Evolutionary conservation across 768 basidiomycete genomes (phyloP).

Genomic region (Panaeolus cyanescens): DNA sequence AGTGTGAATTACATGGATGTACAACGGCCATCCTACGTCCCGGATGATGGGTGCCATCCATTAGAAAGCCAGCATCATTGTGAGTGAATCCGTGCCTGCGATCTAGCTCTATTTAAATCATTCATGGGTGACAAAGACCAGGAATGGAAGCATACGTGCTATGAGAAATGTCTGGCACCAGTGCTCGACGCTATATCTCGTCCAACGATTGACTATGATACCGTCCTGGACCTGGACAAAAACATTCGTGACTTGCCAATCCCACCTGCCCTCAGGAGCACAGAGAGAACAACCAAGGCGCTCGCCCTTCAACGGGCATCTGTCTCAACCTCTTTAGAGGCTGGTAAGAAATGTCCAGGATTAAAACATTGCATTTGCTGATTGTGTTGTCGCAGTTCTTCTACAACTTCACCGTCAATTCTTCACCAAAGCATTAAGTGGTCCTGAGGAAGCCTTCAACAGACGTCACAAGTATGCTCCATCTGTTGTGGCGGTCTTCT

Average conservation of each 20-base stretch:
- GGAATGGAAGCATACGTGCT: slow-evolving; percentile 72
- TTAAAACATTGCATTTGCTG: background rate
- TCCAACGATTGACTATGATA: slow-evolving; percentile 50
- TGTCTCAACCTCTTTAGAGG: slow-evolving; percentile 59
- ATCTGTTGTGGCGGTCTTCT: slow-evolving; percentile 69
- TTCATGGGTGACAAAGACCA: slow-evolving; percentile 45
- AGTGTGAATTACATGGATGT: slow-evolving; percentile 65
- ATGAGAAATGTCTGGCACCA: slow-evolving; percentile 58
- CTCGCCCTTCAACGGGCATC: slow-evolving; percentile 63
- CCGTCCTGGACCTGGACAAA: slow-evolving; percentile 56
- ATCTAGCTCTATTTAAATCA: slow-evolving; percentile 9
- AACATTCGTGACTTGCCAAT: slow-evolving; percentile 63
- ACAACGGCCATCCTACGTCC: slow-evolving; percentile 44
- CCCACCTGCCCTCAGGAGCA: slow-evolving; percentile 48
- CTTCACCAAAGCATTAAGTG: slow-evolving; percentile 64
- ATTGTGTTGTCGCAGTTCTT: slow-evolving; percentile 43
- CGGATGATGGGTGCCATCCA: slow-evolving; percentile 37
- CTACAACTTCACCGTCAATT: slow-evolving; percentile 69
- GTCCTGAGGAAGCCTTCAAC: slow-evolving; percentile 60
- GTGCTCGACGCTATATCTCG: slow-evolving; percentile 60
- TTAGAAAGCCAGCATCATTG: slow-evolving; percentile 44
- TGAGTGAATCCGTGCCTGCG: slow-evolving; percentile 20
- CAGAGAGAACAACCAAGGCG: slow-evolving; percentile 41
- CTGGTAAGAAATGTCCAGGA: slow-evolving; percentile 42
- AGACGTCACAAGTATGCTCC: slow-evolving; percentile 66